Evolutionary conservation across 169 alveolate genomes (phyloP).

Genomic region (Babesia divergens): DNA sequence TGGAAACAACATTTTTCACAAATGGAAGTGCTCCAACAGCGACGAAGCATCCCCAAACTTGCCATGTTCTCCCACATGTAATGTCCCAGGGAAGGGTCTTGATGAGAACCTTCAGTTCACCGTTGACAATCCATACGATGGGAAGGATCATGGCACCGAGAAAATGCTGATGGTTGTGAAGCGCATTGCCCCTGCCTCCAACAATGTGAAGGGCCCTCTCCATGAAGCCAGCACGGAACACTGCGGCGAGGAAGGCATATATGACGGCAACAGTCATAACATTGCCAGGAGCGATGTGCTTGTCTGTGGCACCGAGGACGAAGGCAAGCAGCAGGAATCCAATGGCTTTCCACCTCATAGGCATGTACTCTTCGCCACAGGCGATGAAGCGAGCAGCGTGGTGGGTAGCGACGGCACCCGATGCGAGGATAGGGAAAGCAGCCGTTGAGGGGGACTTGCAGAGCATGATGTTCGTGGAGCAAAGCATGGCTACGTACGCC

Average conservation of each 20-base stretch:
- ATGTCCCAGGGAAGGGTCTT: slow-evolving; percentile 77
- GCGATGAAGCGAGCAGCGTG: slow-evolving; percentile 89
- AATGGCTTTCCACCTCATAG: slow-evolving; percentile 87
- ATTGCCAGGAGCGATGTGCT: slow-evolving; percentile 85
- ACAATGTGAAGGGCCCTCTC: slow-evolving; percentile 88
- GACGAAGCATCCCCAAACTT: slow-evolving; percentile 87
- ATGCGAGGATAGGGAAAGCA: slow-evolving; percentile 86
- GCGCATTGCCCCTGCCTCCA: slow-evolving; percentile 87
- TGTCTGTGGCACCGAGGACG: slow-evolving; percentile 85
- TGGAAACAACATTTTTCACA: slow-evolving; percentile 87
- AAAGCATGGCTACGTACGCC: slow-evolving; percentile 85
- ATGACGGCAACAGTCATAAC: slow-evolving; percentile 84
- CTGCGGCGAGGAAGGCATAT: slow-evolving; percentile 87
- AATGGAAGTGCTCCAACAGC: slow-evolving; percentile 90
- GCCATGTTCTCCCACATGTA: slow-evolving; percentile 80
- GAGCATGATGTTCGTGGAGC: slow-evolving; percentile 85
- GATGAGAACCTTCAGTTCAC: slow-evolving; percentile 75
- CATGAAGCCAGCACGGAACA: slow-evolving; percentile 89
- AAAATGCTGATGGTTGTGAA: slow-evolving; percentile 88
- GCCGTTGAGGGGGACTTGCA: slow-evolving; percentile 87
- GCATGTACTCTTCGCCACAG: slow-evolving; percentile 90
- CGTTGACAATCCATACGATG: slow-evolving; percentile 75
- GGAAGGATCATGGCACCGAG: slow-evolving; percentile 86
- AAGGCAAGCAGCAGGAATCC: slow-evolving; percentile 82
- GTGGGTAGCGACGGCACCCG: slow-evolving; percentile 91